Evolutionary conservation across 1,284 basidiomycete species (phyloP).

Genomic region (Cutaneotrichosporon cavernicola): DNA sequence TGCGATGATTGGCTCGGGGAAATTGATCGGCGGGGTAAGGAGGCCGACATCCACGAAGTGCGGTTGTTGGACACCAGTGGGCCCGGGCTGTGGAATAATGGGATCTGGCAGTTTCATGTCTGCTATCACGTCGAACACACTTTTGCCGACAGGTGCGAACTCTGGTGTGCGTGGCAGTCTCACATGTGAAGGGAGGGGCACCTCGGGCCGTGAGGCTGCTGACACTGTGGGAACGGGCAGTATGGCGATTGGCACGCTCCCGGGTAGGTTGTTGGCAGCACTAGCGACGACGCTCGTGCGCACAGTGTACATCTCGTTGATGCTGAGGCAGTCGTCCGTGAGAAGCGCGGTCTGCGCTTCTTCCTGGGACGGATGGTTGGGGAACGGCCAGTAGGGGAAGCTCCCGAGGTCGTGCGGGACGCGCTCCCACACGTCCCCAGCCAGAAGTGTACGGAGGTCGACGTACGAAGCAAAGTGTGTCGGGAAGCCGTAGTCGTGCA

Average conservation of each 20-base stretch:
- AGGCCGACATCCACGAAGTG: background rate
- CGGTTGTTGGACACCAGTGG: background rate
- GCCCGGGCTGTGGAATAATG: background rate
- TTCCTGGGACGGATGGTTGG: background rate
- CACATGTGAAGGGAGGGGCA: background rate
- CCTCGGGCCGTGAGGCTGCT: too few species aligned
- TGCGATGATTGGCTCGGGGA: background rate
- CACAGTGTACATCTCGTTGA: background rate
- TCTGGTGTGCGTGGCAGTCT: background rate
- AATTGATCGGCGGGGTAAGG: background rate
- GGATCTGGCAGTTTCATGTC: background rate
- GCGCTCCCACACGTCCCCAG: background rate
- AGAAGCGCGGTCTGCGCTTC: background rate
- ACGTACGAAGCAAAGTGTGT: background rate
- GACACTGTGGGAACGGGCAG: background rate
- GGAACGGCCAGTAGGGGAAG: background rate
- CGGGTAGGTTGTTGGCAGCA: background rate
- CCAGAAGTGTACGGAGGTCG: background rate
- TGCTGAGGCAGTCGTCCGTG: background rate
- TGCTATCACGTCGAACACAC: background rate
- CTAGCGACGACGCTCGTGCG: background rate
- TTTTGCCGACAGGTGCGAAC: background rate
- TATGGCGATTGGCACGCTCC: background rate
- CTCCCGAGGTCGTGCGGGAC: constrained; percentile 6
- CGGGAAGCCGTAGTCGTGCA: background rate